Percentiles rank a stretch among this genome's conserved stretches.
Evolutionary conservation across 768 basidiomycete species (phyloP).

Genomic region (Lactarius sp.): DNA sequence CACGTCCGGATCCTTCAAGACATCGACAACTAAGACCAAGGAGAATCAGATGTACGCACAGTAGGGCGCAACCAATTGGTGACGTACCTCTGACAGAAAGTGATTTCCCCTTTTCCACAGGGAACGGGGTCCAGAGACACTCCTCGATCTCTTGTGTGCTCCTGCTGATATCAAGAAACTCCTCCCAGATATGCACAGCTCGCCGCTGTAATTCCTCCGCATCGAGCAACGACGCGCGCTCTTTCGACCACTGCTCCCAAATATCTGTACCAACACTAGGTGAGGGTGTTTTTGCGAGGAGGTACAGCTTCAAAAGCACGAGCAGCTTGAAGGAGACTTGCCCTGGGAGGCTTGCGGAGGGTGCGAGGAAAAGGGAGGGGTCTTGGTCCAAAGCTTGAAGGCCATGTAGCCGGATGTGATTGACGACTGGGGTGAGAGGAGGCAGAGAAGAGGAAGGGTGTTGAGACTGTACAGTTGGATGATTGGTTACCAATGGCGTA

Average conservation of each 20-base stretch:
- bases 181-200: conserved; percentile 37
- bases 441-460: neutral
- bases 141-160: conserved; percentile 41
- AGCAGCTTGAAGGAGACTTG: conserved; percentile 23
- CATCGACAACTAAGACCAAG: conserved; percentile 16
- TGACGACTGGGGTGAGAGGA: conserved; percentile 16
- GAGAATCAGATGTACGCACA: neutral
- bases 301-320: conserved; percentile 28
- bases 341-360: neutral
- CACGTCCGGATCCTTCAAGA: conserved; percentile 16
- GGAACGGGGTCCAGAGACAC: conserved; percentile 46
- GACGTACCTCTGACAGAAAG: conserved; percentile 28
- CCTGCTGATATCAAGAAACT: conserved; percentile 41
- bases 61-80: neutral
- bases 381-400: conserved; percentile 14
- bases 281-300: conserved; percentile 6
- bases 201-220: conserved; percentile 34
- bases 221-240: conserved; percentile 28
- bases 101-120: conserved; percentile 29
- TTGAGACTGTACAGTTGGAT: neutral
- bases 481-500: conserved; percentile 17
- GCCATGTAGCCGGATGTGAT: conserved; percentile 27
- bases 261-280: conserved; percentile 28
- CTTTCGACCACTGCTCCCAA: conserved; percentile 43
- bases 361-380: neutral